Percentiles rank a stretch among this genome's conserved stretches.
Evolutionary conservation across 805 yeast genomes (phyloP).

Genomic region (Saccharomycopsis schoenii): DNA sequence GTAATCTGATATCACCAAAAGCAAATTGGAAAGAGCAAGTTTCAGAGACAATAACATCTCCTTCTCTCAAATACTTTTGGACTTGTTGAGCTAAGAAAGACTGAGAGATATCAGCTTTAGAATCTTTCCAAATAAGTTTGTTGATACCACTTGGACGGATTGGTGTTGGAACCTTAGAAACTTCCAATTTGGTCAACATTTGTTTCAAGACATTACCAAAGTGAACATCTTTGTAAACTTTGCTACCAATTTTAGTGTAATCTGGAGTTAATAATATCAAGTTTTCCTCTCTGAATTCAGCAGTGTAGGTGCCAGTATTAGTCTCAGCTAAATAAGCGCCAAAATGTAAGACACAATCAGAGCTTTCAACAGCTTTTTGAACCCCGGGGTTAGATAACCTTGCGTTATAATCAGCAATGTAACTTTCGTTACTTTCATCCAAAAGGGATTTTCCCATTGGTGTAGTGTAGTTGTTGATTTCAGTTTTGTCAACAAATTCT

Average conservation of each 20-base stretch:
- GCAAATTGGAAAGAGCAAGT: conserved; percentile 81
- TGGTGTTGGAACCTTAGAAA: conserved; percentile 19
- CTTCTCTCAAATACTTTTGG: conserved; percentile 38
- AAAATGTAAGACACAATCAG: conserved; percentile 62
- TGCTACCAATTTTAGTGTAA: conserved; percentile 38
- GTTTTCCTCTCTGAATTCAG: conserved; percentile 33
- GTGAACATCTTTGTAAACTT: conserved; percentile 31
- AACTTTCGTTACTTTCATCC: conserved; percentile 58
- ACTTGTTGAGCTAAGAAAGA: conserved; percentile 33
- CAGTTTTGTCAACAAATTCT: conserved; percentile 37
- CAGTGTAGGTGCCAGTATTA: conserved; percentile 57
- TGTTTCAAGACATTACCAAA: conserved; percentile 41
- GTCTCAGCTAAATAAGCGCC: conserved; percentile 64
- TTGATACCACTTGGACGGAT: conserved; percentile 18
- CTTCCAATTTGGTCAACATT: conserved; percentile 31
- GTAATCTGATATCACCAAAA: conserved; percentile 55
- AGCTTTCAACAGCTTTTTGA: conserved; percentile 35
- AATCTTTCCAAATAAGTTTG: conserved; percentile 23
- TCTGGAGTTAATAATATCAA: conserved; percentile 44
- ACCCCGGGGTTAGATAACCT: conserved; percentile 40
- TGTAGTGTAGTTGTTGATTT: conserved; percentile 49
- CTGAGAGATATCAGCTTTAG: conserved; percentile 37
- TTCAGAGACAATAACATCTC: conserved; percentile 69
- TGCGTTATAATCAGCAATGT: conserved; percentile 69
- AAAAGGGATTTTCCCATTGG: conserved; percentile 63